phyloP scores from a whole-genome alignment of 2,329 filamentous ascomycete species.

The Fusarium penzigii region DNA sequence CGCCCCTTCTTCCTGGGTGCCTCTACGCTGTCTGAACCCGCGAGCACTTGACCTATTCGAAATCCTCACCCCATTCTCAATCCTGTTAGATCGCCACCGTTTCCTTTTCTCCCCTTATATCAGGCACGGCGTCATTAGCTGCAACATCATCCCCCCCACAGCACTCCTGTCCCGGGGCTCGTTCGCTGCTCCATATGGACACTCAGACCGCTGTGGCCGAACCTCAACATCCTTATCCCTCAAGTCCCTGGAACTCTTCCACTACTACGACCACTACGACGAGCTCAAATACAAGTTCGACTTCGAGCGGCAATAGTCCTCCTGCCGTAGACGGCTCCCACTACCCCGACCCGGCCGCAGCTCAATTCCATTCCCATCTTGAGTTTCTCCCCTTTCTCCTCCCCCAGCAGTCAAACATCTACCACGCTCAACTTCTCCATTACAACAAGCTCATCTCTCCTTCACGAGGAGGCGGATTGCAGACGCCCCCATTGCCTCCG shows the following conservation, averaged over 20 bases:
- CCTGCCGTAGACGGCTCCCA: conserved; percentile 34
- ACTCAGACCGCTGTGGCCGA: conserved; percentile 39
- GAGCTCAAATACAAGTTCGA: conserved; percentile 27
- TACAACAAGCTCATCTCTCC: conserved; percentile 67
- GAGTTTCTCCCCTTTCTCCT: conserved; percentile 59
- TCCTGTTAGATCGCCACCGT: background rate
- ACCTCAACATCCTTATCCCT: conserved; percentile 40
- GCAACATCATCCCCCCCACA: conserved; percentile 19
- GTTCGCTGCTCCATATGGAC: conserved; percentile 41
- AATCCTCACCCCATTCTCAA: background rate
- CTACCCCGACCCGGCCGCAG: conserved; percentile 29
- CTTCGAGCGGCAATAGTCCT: conserved; percentile 28
- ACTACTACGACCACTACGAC: conserved; percentile 29
- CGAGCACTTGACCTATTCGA: background rate
- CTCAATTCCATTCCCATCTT: conserved; percentile 45
- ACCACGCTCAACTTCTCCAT: conserved; percentile 63
- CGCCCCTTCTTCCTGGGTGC: conserved; percentile 15
- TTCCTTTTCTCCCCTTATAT: background rate
- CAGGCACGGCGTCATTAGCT: conserved; percentile 25
- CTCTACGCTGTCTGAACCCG: background rate
- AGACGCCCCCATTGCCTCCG: conserved; percentile 56
- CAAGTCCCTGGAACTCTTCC: conserved; percentile 32
- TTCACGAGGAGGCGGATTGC: conserved; percentile 56
- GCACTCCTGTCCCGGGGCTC: conserved; percentile 30
- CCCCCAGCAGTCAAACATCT: conserved; percentile 59